Conservation (phyloP, 208 protist species). For the Leishmania amazonensis region DNA sequence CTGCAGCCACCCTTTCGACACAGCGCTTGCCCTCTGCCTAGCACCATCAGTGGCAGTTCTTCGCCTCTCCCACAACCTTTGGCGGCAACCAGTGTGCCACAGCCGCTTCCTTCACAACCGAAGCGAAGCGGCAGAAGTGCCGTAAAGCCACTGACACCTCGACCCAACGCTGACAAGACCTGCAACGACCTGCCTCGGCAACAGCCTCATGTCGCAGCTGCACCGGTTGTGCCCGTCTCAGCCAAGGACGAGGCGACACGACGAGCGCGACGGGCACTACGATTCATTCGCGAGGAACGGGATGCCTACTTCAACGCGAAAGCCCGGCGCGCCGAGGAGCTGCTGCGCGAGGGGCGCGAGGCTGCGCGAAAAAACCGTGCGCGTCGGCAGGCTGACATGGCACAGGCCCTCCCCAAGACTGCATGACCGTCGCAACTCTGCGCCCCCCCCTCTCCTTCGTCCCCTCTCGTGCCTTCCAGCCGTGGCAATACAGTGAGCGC, state of each 20-base stretch:
- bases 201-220: background rate
- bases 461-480: background rate
- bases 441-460: background rate
- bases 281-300: constrained; percentile 21
- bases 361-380: constrained; percentile 10
- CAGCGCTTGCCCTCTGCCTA: background rate
- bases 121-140: background rate
- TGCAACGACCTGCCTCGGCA: background rate
- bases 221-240: background rate
- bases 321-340: constrained; percentile 20
- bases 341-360: constrained; percentile 24
- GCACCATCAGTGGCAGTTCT: background rate
- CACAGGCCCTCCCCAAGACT: background rate
- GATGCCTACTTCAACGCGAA: constrained; percentile 31
- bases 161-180: background rate
- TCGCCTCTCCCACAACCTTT: background rate
- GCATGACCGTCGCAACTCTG: background rate
- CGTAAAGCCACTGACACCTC: background rate
- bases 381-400: constrained; percentile 9
- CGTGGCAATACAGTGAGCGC: background rate
- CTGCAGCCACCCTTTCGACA: background rate
- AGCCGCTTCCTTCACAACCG: background rate
- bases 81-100: background rate
- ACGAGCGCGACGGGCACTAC: constrained; percentile 23
- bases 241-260: background rate